Base-by-base conservation (phyloP, 208 protist genomes). In the Trichomonas gallinae region DNA sequence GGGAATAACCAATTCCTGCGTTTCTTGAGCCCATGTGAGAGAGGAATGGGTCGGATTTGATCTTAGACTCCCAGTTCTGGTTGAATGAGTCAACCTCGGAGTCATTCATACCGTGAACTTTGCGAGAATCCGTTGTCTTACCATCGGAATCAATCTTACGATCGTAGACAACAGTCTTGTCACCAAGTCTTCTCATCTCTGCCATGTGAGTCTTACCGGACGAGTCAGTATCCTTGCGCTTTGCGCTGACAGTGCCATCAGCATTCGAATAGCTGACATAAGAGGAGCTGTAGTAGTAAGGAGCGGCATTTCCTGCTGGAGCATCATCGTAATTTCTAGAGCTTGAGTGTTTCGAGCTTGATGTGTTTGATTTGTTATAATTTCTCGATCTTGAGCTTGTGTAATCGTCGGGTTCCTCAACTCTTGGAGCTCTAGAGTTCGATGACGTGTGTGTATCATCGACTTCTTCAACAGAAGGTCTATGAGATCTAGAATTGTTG, bases 171-270 rank as follows among this genome's bases (percentile, higher is more conserved):
- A 93, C 44, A 38, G 87, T 44, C 46, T 93, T 42, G 31, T 93
- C 87, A 31, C 87, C 87, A 0, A 93, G 2, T 38, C 17, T 93
- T 0, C 87, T 38, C 87, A 93, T 51, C 46, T 93, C 87, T 51
- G 87, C 87, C 87, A 93, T 93, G n/a, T 93, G 26, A 23, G 87
- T 93, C n/a, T 93, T 93, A 38, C 87, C 87, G 1, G 87, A 49
- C 10, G 26, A 38, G 26, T 93, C 87, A 34, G n/a, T 48, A n/a
- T 42, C 45, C 38, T 93, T 93, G 4, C 45, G 45, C 51, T 42
- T 93, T 0, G 87, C 44, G 26, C 45, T 42, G 0, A 6, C 13
- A 17, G 44, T 38, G 6, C 87, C 87, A 51, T 93, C 44, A 38
- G 44, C 40, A 15, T 44, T 44, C 34, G 87, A 38, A 38, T 93